Percentiles rank a stretch among this genome's conserved stretches.
Evolutionary conservation across 2,329 filamentous ascomycete genomes (phyloP).

Genomic region (Fusarium sp.): DNA sequence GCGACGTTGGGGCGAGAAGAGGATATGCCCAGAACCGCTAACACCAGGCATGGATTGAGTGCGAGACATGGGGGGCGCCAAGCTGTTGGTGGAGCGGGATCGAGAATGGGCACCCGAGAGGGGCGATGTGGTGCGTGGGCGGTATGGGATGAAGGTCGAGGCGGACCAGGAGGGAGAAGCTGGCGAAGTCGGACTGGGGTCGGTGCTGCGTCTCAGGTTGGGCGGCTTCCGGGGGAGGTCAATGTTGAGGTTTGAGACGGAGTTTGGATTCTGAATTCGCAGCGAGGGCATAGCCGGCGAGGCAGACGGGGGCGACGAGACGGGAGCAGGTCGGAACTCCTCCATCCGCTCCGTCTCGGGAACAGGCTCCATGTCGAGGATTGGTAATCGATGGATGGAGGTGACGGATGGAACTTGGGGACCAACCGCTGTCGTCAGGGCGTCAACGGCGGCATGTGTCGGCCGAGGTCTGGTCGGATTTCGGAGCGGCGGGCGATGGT

Average conservation of each 20-base stretch:
- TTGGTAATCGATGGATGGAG: constrained; percentile 37
- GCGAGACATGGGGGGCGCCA: constrained; percentile 72
- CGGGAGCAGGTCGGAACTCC: constrained; percentile 73
- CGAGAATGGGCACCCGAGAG: constrained; percentile 70
- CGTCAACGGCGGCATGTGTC: constrained; percentile 46
- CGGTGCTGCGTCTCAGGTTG: constrained; percentile 71
- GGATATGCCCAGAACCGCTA: constrained; percentile 71
- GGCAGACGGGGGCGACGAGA: constrained; percentile 56
- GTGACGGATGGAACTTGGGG: constrained; percentile 37
- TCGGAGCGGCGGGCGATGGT: constrained; percentile 22
- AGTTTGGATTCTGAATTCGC: constrained; percentile 62
- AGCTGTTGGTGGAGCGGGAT: constrained; percentile 71
- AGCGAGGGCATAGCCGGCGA: constrained; percentile 70
- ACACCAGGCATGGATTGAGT: constrained; percentile 77
- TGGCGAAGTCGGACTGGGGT: constrained; percentile 69
- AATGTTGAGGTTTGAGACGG: constrained; percentile 58
- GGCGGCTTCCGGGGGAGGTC: constrained; percentile 67
- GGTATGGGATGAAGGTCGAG: constrained; percentile 67
- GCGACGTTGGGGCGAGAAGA: constrained; percentile 68
- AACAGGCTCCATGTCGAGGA: constrained; percentile 73
- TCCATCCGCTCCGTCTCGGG: constrained; percentile 79
- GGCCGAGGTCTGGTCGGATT: constrained; percentile 33
- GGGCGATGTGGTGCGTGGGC: constrained; percentile 75
- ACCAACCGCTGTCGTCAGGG: constrained; percentile 44
- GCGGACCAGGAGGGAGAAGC: constrained; percentile 64